Evolutionary conservation across 83 land plant genomes (phyloP).

Genomic region (Isoetes engelmannii): DNA sequence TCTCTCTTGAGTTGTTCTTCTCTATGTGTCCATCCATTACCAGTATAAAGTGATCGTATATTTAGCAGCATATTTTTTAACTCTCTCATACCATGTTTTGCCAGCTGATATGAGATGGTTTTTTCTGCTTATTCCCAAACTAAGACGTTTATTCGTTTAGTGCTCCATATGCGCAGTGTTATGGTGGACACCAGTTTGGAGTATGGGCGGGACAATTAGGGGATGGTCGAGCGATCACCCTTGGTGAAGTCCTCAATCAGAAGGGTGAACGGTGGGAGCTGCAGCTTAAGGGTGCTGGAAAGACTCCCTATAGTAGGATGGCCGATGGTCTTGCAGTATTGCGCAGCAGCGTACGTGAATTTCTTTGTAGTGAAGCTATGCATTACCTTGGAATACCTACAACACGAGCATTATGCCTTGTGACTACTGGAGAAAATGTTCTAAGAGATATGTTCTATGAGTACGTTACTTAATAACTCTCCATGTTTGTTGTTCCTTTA

Average conservation of each 20-base stretch:
- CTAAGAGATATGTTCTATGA: conserved; percentile 95
- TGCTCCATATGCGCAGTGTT: conserved; percentile 89
- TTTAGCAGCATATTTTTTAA: too few relatives aligned
- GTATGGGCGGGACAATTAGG: conserved; percentile 99
- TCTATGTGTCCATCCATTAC: too few relatives aligned
- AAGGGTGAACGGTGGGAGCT: conserved; percentile 86
- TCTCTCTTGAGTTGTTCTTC: too few relatives aligned
- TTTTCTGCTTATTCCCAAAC: too few relatives aligned
- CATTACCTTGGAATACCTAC: conserved; percentile 82
- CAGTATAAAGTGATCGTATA: too few relatives aligned
- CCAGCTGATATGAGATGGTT: too few relatives aligned
- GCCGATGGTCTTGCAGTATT: conserved; percentile 98
- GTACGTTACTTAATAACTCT: conserved; percentile 40
- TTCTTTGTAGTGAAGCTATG: conserved; percentile 98
- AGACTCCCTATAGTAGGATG: conserved; percentile 92
- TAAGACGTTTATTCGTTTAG: too few relatives aligned
- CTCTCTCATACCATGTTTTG: too few relatives aligned
- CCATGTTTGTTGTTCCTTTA: background rate
- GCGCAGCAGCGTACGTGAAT: conserved; percentile 95
- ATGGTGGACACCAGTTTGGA: conserved; percentile 99
- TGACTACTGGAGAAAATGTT: conserved; percentile 89
- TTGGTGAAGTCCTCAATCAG: conserved; percentile 73
- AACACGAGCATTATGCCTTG: conserved; percentile 90
- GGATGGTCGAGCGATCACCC: conserved; percentile 95
- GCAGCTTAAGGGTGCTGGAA: conserved; percentile 96